A percentile compares a stretch with the other conserved stretches of the same genome.
Evolutionary conservation across 106 monocot genomes (phyloP).

Genomic region (Dendrobium officinale): DNA sequence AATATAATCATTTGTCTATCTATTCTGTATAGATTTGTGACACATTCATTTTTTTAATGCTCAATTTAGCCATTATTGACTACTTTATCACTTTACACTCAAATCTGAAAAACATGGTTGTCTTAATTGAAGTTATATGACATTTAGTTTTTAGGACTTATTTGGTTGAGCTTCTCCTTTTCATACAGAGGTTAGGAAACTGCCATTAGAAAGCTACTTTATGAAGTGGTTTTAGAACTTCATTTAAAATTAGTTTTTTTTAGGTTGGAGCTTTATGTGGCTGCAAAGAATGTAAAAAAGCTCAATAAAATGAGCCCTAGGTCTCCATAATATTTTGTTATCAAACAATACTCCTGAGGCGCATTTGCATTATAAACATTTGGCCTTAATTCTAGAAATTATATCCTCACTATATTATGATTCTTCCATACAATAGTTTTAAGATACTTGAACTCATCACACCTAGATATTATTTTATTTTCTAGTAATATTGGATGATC

Average conservation of each 20-base stretch:
- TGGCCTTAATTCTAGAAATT: neutral
- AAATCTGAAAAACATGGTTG: too few relatives aligned
- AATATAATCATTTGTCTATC: too few relatives aligned
- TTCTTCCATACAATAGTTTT: neutral
- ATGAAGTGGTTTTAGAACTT: neutral
- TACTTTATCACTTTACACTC: too few relatives aligned
- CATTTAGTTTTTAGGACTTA: too few relatives aligned
- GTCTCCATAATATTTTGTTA: too few relatives aligned
- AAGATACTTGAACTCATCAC: neutral
- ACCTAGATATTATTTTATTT: neutral
- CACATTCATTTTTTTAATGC: too few relatives aligned
- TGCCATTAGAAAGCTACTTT: neutral
- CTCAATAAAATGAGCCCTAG: neutral
- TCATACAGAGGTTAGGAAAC: too few relatives aligned
- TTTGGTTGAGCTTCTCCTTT: too few relatives aligned
- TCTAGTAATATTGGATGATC: neutral
- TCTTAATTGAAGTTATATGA: too few relatives aligned
- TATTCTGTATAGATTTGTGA: too few relatives aligned
- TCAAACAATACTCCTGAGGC: neutral
- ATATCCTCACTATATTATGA: neutral
- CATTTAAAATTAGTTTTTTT: neutral
- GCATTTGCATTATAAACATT: neutral
- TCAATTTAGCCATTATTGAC: too few relatives aligned
- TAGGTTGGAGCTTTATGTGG: neutral
- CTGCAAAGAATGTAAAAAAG: neutral